Conservation (phyloP, 805 yeast species). For the Lipomyces lipofer region DNA sequence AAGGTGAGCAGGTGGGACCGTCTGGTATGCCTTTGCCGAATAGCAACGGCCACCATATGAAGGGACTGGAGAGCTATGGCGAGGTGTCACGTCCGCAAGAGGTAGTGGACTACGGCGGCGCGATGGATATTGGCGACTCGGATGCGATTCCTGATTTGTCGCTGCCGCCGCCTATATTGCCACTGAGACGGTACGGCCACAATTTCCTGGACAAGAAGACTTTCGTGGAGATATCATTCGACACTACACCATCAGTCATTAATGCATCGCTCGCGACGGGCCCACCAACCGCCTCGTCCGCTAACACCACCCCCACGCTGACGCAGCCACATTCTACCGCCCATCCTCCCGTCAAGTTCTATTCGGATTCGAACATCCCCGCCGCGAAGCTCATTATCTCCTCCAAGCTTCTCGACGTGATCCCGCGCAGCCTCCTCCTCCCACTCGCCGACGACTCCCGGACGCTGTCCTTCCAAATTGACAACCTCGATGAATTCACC, state of each 20-base stretch:
- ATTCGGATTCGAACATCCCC: constrained; percentile 43
- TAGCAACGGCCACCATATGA: not conserved
- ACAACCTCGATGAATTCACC: constrained; percentile 28
- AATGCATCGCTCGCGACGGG: constrained; percentile 35
- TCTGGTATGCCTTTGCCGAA: not conserved
- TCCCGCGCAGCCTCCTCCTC: constrained; percentile 80
- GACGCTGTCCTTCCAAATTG: constrained; percentile 59
- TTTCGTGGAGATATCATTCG: constrained; percentile 73
- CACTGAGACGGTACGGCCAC: constrained; percentile 91
- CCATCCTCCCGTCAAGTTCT: constrained; percentile 47
- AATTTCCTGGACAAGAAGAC: constrained; percentile 90
- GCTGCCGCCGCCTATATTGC: constrained; percentile 94
- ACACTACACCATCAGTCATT: constrained; percentile 40
- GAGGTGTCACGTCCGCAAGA: too few relatives aligned
- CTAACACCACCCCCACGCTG: constrained; percentile 41
- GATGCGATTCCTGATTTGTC: constrained; percentile 88
- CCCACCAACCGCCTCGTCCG: constrained; percentile 8
- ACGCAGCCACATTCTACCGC: not conserved
- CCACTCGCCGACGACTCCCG: constrained; percentile 72
- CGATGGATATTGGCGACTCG: constrained; percentile 40
- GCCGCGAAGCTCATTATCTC: constrained; percentile 74
- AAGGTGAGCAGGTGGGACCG: not conserved
- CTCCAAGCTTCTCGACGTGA: constrained; percentile 65
- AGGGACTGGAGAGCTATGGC: not conserved
- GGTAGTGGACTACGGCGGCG: too few relatives aligned